These are phyloP conservation scores for Aethionema arabicum DNA, from an alignment of 345 rosid genomes.

Conservation along the genomic window DNA sequence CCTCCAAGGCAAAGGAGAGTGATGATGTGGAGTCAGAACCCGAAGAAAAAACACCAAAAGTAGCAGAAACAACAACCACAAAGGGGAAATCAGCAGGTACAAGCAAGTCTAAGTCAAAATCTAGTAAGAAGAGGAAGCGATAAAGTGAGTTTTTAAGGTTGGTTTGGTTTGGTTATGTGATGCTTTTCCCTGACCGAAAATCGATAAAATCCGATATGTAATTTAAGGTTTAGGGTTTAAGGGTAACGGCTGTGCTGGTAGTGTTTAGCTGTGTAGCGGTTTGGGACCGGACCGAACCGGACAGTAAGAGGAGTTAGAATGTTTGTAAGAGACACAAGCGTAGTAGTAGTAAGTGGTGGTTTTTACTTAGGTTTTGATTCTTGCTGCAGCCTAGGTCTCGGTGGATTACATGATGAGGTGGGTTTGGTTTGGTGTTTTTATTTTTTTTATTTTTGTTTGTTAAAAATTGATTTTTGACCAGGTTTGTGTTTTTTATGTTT, in stretches of 20 bases:
- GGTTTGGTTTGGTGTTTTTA: slow-evolving; percentile 9
- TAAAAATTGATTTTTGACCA: background rate
- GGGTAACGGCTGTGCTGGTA: background rate
- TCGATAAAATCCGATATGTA: slow-evolving; percentile 5
- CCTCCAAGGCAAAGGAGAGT: slow-evolving; percentile 50
- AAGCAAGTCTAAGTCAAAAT: slow-evolving; percentile 49
- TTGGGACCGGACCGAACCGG: too few species aligned
- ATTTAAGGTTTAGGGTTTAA: slow-evolving; percentile 24
- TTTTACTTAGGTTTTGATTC: slow-evolving; percentile 28
- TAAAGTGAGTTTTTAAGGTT: slow-evolving; percentile 29
- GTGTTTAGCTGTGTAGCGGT: too few species aligned
- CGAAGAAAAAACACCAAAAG: slow-evolving; percentile 42
- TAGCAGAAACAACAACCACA: slow-evolving; percentile 35
- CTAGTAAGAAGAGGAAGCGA: slow-evolving; percentile 64
- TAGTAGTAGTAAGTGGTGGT: slow-evolving; percentile 14
- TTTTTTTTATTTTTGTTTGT: background rate
- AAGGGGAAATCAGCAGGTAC: slow-evolving; percentile 48
- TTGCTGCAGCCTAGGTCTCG: slow-evolving; percentile 24
- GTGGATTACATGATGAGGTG: slow-evolving; percentile 17
- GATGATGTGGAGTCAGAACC: slow-evolving; percentile 49
- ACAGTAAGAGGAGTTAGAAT: too few species aligned
- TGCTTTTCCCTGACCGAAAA: slow-evolving; percentile 7
- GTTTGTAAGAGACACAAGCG: too few species aligned
- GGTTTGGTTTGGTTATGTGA: slow-evolving; percentile 21
- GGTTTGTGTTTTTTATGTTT: slow-evolving; percentile 1